phyloP scores from a whole-genome alignment of 1,284 basidiomycete species.

The Heliocybe sulcata region DNA sequence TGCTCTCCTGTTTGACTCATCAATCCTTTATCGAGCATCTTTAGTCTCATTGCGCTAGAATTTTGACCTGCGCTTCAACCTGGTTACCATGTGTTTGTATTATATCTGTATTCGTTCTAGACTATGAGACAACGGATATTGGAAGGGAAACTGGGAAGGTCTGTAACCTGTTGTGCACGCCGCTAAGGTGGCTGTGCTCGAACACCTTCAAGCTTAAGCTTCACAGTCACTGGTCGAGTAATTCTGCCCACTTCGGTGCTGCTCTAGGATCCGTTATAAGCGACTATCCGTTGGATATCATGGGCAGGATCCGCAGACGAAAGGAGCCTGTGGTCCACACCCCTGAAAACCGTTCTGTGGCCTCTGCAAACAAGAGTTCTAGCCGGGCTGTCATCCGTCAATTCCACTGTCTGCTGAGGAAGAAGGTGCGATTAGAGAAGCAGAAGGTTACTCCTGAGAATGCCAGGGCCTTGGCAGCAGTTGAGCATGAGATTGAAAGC shows the following conservation, averaged over 20 bases:
- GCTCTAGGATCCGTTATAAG: background rate
- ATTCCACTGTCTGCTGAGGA: conserved; percentile 16
- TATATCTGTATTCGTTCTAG: conserved; percentile 1
- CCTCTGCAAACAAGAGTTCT: conserved; percentile 12
- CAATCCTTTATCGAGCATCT: background rate
- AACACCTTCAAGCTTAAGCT: too few species aligned
- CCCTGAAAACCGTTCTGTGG: background rate
- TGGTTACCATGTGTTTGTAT: background rate
- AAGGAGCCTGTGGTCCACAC: conserved; percentile 9
- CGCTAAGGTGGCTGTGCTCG: too few species aligned
- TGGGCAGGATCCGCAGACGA: conserved; percentile 5
- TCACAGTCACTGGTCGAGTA: too few species aligned
- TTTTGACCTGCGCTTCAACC: background rate
- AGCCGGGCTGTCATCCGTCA: conserved; percentile 12
- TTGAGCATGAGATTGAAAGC: conserved; percentile 53
- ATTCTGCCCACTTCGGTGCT: too few species aligned
- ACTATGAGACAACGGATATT: background rate
- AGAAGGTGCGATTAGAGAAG: conserved; percentile 10
- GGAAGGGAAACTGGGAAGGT: background rate
- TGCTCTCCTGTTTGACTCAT: background rate
- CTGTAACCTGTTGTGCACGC: too few species aligned
- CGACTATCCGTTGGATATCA: background rate
- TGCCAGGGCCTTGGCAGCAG: conserved; percentile 30
- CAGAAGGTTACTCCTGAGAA: conserved; percentile 6
- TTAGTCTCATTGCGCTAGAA: background rate